These are phyloP conservation scores for Toxoplasma gondii DNA, from an alignment of 169 alveolate species.

Conservation along the genomic window DNA sequence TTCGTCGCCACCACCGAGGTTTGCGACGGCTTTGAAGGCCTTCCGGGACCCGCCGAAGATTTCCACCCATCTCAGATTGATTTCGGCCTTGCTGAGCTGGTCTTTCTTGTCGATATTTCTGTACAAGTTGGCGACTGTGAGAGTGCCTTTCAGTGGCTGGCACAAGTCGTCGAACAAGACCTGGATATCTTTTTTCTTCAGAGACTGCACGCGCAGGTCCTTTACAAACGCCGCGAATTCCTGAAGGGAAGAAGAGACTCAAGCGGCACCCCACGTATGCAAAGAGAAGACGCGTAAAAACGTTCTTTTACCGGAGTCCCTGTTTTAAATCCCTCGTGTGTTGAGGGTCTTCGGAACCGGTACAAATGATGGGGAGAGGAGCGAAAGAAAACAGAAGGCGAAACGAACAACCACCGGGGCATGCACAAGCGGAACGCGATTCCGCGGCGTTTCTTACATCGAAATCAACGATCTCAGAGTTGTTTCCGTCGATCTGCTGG, in stretches of 20 bases:
- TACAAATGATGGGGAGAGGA: too few species aligned
- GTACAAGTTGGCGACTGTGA: slow-evolving; percentile 59
- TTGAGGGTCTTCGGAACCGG: too few species aligned
- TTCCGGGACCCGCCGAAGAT: slow-evolving; percentile 50
- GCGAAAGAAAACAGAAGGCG: background rate
- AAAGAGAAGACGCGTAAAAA: too few species aligned
- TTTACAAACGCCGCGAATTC: slow-evolving; percentile 61
- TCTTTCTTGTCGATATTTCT: slow-evolving; percentile 61
- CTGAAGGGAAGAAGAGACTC: background rate
- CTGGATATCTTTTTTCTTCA: slow-evolving; percentile 48
- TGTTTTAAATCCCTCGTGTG: too few species aligned
- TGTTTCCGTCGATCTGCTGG: slow-evolving; percentile 61
- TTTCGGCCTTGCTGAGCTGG: slow-evolving; percentile 47
- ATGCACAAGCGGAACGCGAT: background rate
- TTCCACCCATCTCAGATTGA: slow-evolving; percentile 62
- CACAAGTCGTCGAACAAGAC: slow-evolving; percentile 61
- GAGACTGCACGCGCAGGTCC: slow-evolving; percentile 42
- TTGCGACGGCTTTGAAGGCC: slow-evolving; percentile 46
- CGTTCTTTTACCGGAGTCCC: too few species aligned
- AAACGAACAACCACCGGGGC: background rate
- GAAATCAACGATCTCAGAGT: slow-evolving; percentile 57
- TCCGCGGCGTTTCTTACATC: slow-evolving; percentile 48
- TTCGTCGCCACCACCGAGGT: slow-evolving; percentile 26
- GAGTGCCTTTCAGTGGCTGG: slow-evolving; percentile 65
- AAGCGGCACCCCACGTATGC: background rate